Conservation (phyloP, 805 yeast genomes). For the Wickerhamomyces hampshirensis region DNA sequence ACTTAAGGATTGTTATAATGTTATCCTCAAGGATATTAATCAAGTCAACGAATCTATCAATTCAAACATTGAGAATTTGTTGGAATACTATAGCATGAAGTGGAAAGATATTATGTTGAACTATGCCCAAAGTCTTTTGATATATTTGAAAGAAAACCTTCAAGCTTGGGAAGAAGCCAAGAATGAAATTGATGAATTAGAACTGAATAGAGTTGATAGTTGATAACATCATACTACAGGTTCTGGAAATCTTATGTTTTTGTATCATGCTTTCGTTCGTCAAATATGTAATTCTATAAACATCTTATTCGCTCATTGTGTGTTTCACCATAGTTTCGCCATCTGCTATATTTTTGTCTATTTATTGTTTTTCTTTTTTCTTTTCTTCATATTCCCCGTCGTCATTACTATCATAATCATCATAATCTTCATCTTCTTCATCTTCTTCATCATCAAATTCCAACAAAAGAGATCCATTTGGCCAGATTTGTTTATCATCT, state of each 20-base stretch:
- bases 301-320: too few species aligned
- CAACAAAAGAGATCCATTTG: conserved; percentile 63
- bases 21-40: conserved; percentile 32
- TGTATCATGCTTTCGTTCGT: too few species aligned
- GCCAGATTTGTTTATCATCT: conserved; percentile 50
- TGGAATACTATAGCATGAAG: conserved; percentile 24
- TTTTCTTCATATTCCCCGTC: not conserved
- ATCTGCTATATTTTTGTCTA: not conserved
- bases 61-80: conserved; percentile 25
- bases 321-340: too few species aligned
- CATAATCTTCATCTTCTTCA: conserved; percentile 24
- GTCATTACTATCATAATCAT: not conserved
- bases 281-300: too few species aligned
- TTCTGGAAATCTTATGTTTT: too few species aligned
- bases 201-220: not conserved
- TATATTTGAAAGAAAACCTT: conserved; percentile 33
- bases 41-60: conserved; percentile 31
- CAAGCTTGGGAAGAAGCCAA: conserved; percentile 37
- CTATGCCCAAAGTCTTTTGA: conserved; percentile 30
- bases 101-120: conserved; percentile 27
- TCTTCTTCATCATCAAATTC: conserved; percentile 33
- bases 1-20: conserved; percentile 34
- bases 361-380: not conserved
- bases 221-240: too few species aligned
- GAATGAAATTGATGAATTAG: conserved; percentile 16